phyloP scores from a whole-genome alignment of 352 stramenopile genomes.

The Phytopythium mirpurense region DNA sequence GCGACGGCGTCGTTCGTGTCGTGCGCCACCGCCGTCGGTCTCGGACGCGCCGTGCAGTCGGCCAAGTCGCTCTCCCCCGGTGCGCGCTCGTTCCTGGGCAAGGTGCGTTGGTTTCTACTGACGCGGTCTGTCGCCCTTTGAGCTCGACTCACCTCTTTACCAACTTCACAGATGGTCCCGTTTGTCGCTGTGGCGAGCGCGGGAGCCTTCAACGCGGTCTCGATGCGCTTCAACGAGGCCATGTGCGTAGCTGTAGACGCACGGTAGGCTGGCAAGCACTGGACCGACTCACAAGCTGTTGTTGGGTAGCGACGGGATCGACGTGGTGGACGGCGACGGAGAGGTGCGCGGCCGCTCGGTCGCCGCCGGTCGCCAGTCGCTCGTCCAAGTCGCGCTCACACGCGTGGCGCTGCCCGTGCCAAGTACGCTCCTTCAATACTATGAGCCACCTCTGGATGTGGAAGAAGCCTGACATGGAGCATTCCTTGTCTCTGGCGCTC shows the following conservation, averaged over 20 bases:
- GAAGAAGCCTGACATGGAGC: not conserved
- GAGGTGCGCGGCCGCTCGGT: conserved; percentile 75
- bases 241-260: conserved; percentile 22
- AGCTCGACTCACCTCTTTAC: not conserved
- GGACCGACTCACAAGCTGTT: too few relatives aligned
- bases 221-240: conserved; percentile 86
- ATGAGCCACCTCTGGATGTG: too few relatives aligned
- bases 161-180: conserved; percentile 67
- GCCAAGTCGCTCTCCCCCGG: conserved; percentile 66
- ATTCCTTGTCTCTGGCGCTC: too few relatives aligned
- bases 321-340: conserved; percentile 78
- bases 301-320: conserved; percentile 73
- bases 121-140: not conserved
- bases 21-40: conserved; percentile 65
- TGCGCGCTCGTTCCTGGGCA: conserved; percentile 52
- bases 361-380: conserved; percentile 70
- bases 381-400: conserved; percentile 75
- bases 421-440: conserved; percentile 55
- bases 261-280: too few relatives aligned
- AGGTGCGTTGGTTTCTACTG: too few relatives aligned
- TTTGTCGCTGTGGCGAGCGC: conserved; percentile 81
- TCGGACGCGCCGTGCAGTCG: conserved; percentile 72
- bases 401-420: conserved; percentile 74
- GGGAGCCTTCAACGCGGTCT: conserved; percentile 84
- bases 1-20: conserved; percentile 72